Base-by-base conservation (phyloP, 371 early-diverging fungal species). In the Cokeromyces recurvatus region DNA sequence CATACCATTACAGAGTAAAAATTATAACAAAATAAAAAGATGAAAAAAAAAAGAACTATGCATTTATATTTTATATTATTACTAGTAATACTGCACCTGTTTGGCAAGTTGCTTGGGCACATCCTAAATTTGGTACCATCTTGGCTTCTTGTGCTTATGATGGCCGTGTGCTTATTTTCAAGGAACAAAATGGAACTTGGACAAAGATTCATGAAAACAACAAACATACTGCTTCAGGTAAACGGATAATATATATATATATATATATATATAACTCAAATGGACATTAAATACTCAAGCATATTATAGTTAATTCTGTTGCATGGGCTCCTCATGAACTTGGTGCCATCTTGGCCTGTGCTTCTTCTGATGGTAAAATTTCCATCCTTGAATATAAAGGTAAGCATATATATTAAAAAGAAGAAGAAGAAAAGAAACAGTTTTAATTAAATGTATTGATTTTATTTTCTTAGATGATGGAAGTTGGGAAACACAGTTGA, bases 91-190 rank as follows among this genome's bases (percentile, higher is more conserved):
- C 91, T 43, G 97, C 97, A 11, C 98, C 98, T 4, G 97, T 98
- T n/a, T 98, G 98, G 98, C 95, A 95, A 68, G 92, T 98, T n/a
- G 77, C 94, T 11, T 98, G 98, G 98, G 95, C 95, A 4, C 98
- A 98, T 62, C 98, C 98, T 31, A 94, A 95, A 68, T 97, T 90
- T 64, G 97, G 97, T 40, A 87, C 79, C 52, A 85, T 97, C 39
- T 76, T 98, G 35, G 98, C 97, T 10, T 94, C 95, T 12, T 95
- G 96, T 70, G 91, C 94, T 19, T 96, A 95, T 59, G 98, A 98
- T 63, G 86, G 90, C 25, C 86, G 87, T 41, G 96, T 96, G 24
- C 79, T 92, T 59, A 89, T 98, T 43, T 98, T 95, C 90, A 91
- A 91, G 56, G 95, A 96, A 58, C 84, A 79, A 38, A 87, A 88